These are phyloP conservation scores for Prunella vulgaris DNA, from an alignment of 257 asterid species.

Conservation along the genomic window DNA sequence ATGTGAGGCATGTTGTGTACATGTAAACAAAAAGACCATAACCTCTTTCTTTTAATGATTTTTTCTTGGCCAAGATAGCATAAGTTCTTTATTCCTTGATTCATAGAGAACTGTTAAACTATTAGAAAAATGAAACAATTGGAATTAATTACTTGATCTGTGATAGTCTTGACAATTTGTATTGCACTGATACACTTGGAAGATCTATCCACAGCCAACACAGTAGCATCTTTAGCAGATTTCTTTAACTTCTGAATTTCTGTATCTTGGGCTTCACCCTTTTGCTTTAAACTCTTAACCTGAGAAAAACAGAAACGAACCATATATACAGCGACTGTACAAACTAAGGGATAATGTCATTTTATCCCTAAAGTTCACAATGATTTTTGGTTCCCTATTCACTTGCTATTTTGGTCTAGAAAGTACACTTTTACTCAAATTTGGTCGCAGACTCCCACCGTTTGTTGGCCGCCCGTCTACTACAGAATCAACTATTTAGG, in stretches of 20 bases:
- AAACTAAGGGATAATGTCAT: not conserved
- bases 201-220: conserved; percentile 62
- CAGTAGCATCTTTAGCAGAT: conserved; percentile 44
- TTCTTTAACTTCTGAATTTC: conserved; percentile 58
- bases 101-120: not conserved
- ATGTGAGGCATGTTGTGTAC: not conserved
- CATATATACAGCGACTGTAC: not conserved
- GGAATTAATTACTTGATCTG: conserved; percentile 48
- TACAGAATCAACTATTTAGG: not conserved
- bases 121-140: not conserved
- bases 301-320: conserved; percentile 15
- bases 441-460: too few species aligned
- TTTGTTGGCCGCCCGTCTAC: not conserved
- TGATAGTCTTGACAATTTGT: conserved; percentile 55
- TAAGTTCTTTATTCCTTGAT: not conserved
- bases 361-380: not conserved
- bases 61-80: not conserved
- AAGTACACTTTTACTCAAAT: too few species aligned
- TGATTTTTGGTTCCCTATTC: not conserved
- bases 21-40: not conserved
- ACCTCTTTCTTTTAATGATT: not conserved
- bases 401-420: not conserved
- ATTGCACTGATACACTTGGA: conserved; percentile 43
- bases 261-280: conserved; percentile 54
- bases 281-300: conserved; percentile 65